Evolutionary conservation across 2,329 filamentous ascomycete species (phyloP).

Genomic region (Coniochaeta sp.): DNA sequence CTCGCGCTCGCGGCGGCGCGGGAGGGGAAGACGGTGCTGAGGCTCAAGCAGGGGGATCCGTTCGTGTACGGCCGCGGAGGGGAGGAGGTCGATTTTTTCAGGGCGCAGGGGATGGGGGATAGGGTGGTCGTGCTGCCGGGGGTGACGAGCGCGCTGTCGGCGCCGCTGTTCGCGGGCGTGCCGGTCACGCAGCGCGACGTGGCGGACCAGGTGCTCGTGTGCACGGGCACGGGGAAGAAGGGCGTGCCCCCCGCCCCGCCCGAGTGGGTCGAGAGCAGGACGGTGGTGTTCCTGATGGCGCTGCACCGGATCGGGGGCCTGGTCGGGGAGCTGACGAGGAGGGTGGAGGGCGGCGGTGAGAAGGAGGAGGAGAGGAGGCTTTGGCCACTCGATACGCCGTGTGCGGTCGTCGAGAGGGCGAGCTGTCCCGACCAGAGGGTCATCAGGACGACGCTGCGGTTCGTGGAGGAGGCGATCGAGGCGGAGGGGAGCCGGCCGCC

Average conservation of each 20-base stretch:
- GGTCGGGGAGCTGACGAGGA: conserved; percentile 59
- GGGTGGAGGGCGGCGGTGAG: conserved; percentile 17
- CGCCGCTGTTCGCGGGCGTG: conserved; percentile 81
- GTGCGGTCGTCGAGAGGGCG: conserved; percentile 87
- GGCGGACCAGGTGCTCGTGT: conserved; percentile 89
- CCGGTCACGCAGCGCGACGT: conserved; percentile 85
- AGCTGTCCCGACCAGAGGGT: conserved; percentile 92
- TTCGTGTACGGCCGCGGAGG: conserved; percentile 94
- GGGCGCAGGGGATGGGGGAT: conserved; percentile 54
- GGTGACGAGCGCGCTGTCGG: conserved; percentile 80
- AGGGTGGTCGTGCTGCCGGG: conserved; percentile 70
- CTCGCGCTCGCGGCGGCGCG: conserved; percentile 62
- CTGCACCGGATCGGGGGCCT: conserved; percentile 75
- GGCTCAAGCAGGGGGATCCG: conserved; percentile 93
- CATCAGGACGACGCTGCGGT: conserved; percentile 75
- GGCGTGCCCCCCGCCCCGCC: conserved; percentile 78
- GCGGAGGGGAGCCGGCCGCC: conserved; percentile 84
- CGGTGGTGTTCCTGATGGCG: conserved; percentile 92
- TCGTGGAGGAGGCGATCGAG: conserved; percentile 77
- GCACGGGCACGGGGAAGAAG: conserved; percentile 90
- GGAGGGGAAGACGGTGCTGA: conserved; percentile 70
- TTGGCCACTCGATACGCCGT: conserved; percentile 76
- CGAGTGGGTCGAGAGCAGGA: conserved; percentile 66
- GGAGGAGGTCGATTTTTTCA: conserved; percentile 85
- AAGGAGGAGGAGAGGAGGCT: conserved; percentile 22